Conservation (phyloP, 495 filamentous ascomycete genomes). For the Penicillium dipodomyicola region DNA sequence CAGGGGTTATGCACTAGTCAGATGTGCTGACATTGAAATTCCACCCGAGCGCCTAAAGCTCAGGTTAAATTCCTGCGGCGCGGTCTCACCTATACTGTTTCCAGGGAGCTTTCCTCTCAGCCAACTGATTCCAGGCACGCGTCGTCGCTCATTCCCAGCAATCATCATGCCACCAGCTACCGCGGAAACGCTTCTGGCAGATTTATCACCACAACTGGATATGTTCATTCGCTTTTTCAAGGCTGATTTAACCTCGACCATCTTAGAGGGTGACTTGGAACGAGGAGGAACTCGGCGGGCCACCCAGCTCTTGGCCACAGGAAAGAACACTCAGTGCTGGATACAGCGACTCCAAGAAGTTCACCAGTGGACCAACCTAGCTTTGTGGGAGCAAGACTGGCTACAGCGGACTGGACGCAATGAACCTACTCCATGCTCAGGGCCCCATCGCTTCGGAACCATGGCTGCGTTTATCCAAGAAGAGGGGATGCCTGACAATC, state of each 20-base stretch:
- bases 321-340: not conserved
- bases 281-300: not conserved
- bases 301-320: not conserved
- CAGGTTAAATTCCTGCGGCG: not conserved
- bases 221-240: not conserved
- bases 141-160: not conserved
- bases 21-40: not conserved
- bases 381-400: no score
- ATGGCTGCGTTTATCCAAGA: no score
- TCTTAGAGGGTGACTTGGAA: not conserved
- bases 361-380: no score
- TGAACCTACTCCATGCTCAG: no score
- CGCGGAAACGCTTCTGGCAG: not conserved
- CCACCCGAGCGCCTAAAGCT: not conserved
- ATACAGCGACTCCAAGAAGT: no score
- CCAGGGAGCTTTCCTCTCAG: not conserved
- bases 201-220: not conserved
- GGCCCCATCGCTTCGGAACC: no score
- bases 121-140: not conserved
- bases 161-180: not conserved
- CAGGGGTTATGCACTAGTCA: not conserved
- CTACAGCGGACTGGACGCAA: no score
- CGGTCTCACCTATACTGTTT: conserved; percentile 1
- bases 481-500: no score
- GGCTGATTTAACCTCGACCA: not conserved